phyloP scores from a whole-genome alignment of 208 protist species.

The Crithidia sp. region DNA sequence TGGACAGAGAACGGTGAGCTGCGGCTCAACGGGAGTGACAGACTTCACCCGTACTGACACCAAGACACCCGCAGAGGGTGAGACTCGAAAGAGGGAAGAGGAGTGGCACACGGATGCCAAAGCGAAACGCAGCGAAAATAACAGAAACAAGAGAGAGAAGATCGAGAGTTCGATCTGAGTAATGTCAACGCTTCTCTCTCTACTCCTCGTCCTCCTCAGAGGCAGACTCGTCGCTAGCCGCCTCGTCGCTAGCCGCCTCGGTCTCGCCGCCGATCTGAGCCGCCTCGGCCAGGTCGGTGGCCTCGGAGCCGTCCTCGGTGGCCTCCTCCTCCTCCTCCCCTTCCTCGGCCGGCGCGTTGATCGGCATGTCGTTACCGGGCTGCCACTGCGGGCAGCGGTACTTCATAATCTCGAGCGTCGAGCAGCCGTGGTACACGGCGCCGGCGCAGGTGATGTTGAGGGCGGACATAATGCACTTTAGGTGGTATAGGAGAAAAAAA shows the following conservation, averaged over 20 bases:
- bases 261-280: constrained; percentile 7
- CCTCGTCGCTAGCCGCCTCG: not conserved
- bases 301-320: constrained; percentile 13
- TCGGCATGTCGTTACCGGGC: constrained; percentile 54
- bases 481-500: not conserved
- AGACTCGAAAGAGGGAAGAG: no score
- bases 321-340: constrained; percentile 28
- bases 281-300: constrained; percentile 12
- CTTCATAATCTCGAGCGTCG: constrained; percentile 72
- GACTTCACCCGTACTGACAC: no score
- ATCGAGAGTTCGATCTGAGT: not conserved
- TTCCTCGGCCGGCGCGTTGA: constrained; percentile 41
- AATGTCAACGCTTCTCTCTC: constrained; percentile 9
- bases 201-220: constrained; percentile 23
- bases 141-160: no score
- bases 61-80: no score
- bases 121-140: no score
- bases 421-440: constrained; percentile 59
- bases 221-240: not conserved
- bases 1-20: not conserved
- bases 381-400: constrained; percentile 77
- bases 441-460: constrained; percentile 76
- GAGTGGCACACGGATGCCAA: no score
- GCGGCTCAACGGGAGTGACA: no score
- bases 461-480: constrained; percentile 54